Percentiles rank a stretch among this genome's conserved stretches.
These are phyloP conservation scores for Vitis riparia DNA, from an alignment of 164 flowering plant genomes.

Conservation along the genomic window DNA sequence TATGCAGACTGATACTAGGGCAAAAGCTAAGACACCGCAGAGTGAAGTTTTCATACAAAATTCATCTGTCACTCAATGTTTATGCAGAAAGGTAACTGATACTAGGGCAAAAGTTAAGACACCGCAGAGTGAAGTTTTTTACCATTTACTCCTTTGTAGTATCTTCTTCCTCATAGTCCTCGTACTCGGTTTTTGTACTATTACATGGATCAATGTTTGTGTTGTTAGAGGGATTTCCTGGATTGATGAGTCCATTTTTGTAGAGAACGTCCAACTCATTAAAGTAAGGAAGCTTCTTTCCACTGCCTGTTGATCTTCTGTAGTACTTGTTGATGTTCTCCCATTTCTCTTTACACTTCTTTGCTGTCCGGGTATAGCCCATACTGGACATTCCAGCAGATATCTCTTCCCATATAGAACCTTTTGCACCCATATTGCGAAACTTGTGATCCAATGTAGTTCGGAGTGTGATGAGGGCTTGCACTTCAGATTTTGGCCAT, in stretches of 20 bases:
- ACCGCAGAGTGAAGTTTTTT: not conserved
- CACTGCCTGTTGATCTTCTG: slow-evolving; percentile 26
- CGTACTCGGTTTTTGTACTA: slow-evolving; percentile 4
- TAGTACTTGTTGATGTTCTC: slow-evolving; percentile 58
- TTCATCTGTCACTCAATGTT: not conserved
- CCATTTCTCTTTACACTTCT: slow-evolving; percentile 66
- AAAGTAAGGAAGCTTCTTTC: slow-evolving; percentile 43
- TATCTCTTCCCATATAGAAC: slow-evolving; percentile 52
- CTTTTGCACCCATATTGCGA: slow-evolving; percentile 24
- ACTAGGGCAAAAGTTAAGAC: not conserved
- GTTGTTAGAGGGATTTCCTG: slow-evolving; percentile 6
- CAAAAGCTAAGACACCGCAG: not conserved
- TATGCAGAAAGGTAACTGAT: slow-evolving; percentile 1
- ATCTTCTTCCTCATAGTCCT: not conserved
- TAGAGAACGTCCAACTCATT: slow-evolving; percentile 37
- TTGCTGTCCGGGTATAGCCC: slow-evolving; percentile 48
- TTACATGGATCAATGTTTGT: slow-evolving; percentile 2
- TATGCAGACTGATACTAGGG: not conserved
- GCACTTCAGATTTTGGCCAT: slow-evolving; percentile 59
- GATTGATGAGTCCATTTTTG: slow-evolving; percentile 25
- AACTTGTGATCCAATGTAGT: slow-evolving; percentile 39
- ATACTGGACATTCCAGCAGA: slow-evolving; percentile 34
- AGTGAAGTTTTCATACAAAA: not conserved
- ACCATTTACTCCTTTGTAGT: too few relatives aligned
- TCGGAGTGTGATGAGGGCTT: slow-evolving; percentile 46